A percentile compares a stretch with the other conserved stretches of the same genome.
These are phyloP conservation scores for Cyberlindnera misumaiensis DNA, from an alignment of 805 yeast genomes.

Conservation along the genomic window DNA sequence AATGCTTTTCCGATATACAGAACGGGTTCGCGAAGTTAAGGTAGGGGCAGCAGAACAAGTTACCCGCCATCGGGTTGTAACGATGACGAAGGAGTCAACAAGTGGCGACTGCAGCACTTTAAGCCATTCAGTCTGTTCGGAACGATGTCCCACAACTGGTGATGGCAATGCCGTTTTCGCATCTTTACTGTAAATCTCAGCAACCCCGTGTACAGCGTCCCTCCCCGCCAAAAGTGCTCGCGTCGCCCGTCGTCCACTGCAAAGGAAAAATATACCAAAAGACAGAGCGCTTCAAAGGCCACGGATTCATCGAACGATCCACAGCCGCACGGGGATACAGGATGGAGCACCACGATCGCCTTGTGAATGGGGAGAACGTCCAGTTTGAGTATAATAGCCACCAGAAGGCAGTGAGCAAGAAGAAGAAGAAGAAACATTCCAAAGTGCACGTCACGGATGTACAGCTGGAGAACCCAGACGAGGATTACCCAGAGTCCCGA, in stretches of 20 bases:
- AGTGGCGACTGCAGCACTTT: no score
- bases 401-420: constrained; percentile 4
- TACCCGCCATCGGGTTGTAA: no score
- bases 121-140: no score
- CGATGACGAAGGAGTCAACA: no score
- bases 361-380: constrained; percentile 25
- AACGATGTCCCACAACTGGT: no score
- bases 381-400: constrained; percentile 25
- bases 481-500: constrained; percentile 67
- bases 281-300: background rate
- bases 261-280: background rate
- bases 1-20: no score
- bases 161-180: no score
- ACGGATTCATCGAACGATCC: background rate
- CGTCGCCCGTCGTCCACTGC: no score
- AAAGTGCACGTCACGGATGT: constrained; percentile 11
- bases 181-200: no score
- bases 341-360: constrained; percentile 4
- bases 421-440: constrained; percentile 24
- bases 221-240: no score
- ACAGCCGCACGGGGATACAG: background rate
- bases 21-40: constrained; percentile 1
- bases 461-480: constrained; percentile 44
- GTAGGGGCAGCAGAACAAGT: background rate
- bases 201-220: no score